Percentiles rank a stretch among this genome's conserved stretches.
Conservation (phyloP, 306 rosid species). For the Cucurbita ficifolia region DNA sequence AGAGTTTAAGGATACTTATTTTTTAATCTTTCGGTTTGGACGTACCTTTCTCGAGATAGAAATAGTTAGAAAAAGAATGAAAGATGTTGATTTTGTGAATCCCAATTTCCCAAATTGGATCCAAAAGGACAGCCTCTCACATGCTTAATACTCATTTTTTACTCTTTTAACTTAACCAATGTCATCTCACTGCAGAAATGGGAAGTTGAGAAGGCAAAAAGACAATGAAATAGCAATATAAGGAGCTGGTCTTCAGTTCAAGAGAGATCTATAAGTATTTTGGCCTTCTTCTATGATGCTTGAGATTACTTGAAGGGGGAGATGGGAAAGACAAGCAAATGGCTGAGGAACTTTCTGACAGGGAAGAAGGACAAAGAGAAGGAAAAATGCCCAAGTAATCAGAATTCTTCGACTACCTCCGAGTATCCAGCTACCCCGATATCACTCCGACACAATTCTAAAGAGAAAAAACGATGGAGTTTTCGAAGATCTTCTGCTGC, state of each 20-base stretch:
- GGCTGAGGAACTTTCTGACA: constrained; percentile 59
- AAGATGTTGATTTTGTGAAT: background rate
- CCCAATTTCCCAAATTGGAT: constrained; percentile 5
- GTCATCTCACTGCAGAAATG: background rate
- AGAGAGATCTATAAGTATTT: constrained; percentile 21
- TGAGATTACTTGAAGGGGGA: constrained; percentile 17
- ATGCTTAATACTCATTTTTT: background rate
- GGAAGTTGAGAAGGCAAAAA: background rate
- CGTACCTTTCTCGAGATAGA: background rate
- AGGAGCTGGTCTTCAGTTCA: constrained; percentile 13
- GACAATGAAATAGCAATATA: background rate
- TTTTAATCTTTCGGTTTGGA: background rate
- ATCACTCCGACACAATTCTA: constrained; percentile 31
- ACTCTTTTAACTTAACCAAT: background rate
- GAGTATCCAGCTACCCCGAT: constrained; percentile 38
- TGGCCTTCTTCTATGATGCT: constrained; percentile 17
- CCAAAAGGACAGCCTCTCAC: background rate
- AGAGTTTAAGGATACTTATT: too few relatives aligned
- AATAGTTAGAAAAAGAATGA: background rate
- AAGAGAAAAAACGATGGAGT: constrained; percentile 84
- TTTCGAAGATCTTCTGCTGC: constrained; percentile 64
- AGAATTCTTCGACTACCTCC: constrained; percentile 16
- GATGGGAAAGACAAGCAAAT: constrained; percentile 79
- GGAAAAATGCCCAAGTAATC: constrained; percentile 20
- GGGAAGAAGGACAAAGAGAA: constrained; percentile 44